These are phyloP conservation scores for Calonectria honghensis DNA, from an alignment of 2,329 filamentous ascomycete genomes.

Conservation along the genomic window DNA sequence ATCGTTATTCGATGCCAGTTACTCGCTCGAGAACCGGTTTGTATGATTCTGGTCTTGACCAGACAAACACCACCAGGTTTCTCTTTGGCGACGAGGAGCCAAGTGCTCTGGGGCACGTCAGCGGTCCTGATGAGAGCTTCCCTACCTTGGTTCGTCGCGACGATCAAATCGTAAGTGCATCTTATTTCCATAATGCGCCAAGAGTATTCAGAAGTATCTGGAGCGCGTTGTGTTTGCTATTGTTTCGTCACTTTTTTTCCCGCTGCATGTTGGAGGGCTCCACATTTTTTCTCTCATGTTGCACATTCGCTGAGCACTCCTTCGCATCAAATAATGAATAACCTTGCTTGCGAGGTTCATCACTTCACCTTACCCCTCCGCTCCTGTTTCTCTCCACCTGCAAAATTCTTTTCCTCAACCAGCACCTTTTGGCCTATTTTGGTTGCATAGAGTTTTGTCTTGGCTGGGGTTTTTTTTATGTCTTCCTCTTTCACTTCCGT, in stretches of 20 bases:
- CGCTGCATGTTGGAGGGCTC: slow-evolving; percentile 43
- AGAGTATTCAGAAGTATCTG: not conserved
- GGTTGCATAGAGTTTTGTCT: slow-evolving; percentile 24
- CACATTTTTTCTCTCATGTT: slow-evolving; percentile 48
- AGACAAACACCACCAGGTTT: slow-evolving; percentile 90
- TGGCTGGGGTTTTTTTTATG: slow-evolving; percentile 13
- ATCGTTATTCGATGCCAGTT: slow-evolving; percentile 96
- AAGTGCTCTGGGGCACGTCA: slow-evolving; percentile 67
- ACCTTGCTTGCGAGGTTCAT: slow-evolving; percentile 29
- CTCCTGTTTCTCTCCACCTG: slow-evolving; percentile 32
- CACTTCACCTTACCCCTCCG: slow-evolving; percentile 33
- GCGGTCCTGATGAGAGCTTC: slow-evolving; percentile 88
- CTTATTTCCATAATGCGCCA: slow-evolving; percentile 1
- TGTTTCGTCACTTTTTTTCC: slow-evolving; percentile 37
- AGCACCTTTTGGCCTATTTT: slow-evolving; percentile 6
- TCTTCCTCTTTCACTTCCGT: slow-evolving; percentile 31
- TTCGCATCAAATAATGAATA: slow-evolving; percentile 32
- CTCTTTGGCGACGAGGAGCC: slow-evolving; percentile 87
- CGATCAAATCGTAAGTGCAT: slow-evolving; percentile 71
- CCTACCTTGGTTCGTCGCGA: slow-evolving; percentile 85
- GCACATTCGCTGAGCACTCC: slow-evolving; percentile 43
- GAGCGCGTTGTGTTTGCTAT: slow-evolving; percentile 38
- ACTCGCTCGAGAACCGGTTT: slow-evolving; percentile 81
- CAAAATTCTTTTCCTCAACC: slow-evolving; percentile 5
- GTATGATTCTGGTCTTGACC: slow-evolving; percentile 83